Evolutionary conservation across 495 filamentous ascomycete genomes (phyloP).

Genomic region (Penicillium maclennaniae): DNA sequence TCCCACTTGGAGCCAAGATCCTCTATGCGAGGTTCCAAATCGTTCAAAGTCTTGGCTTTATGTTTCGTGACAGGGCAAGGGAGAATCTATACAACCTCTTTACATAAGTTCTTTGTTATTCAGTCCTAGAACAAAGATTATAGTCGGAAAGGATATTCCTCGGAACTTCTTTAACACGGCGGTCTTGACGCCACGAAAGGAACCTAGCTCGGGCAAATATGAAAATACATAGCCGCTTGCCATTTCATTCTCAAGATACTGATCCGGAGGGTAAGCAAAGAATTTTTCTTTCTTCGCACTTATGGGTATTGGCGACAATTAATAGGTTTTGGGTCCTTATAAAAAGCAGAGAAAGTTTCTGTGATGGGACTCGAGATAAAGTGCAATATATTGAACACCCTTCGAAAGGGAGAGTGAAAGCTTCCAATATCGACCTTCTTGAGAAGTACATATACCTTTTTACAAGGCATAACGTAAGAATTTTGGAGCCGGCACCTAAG

Average conservation of each 20-base stretch:
- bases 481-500: no score
- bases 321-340: not conserved
- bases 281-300: not conserved
- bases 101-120: not conserved
- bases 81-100: no score
- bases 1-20: not conserved
- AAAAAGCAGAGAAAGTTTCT: not conserved
- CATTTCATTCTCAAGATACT: not conserved
- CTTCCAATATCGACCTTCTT: no score
- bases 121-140: not conserved
- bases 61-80: no score
- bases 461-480: no score
- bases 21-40: not conserved
- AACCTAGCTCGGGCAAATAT: not conserved
- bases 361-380: not conserved
- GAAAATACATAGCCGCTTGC: not conserved
- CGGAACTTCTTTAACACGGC: not conserved
- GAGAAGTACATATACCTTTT: no score
- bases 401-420: not conserved
- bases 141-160: not conserved
- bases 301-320: not conserved
- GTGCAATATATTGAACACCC: not conserved
- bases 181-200: not conserved
- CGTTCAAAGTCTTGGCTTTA: not conserved
- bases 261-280: not conserved